Evolutionary conservation across 2,329 filamentous ascomycete genomes (phyloP).

Genomic region (Fusarium sp.): DNA sequence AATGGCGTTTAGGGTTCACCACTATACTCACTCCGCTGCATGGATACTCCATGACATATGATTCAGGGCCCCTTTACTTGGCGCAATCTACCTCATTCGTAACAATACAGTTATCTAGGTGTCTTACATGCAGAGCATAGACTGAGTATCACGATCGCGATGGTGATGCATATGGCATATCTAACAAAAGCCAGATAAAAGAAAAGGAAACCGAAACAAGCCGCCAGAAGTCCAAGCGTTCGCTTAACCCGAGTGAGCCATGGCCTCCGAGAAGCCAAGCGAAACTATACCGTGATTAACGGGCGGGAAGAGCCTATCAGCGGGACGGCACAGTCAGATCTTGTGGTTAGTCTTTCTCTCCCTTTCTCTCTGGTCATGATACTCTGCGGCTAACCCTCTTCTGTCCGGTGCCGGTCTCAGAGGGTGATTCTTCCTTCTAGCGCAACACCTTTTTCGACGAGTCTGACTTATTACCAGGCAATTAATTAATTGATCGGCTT

Average conservation of each 20-base stretch:
- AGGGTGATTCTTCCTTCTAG: conserved; percentile 20
- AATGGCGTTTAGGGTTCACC: background rate
- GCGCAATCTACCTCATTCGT: background rate
- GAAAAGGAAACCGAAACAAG: conserved; percentile 25
- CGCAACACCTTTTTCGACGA: background rate
- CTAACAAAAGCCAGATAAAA: background rate
- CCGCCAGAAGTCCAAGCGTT: conserved; percentile 25
- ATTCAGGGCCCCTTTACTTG: background rate
- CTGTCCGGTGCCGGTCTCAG: conserved; percentile 21
- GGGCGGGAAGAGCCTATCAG: conserved; percentile 38
- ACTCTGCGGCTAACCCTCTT: conserved; percentile 25
- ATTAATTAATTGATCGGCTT: conserved; percentile 10
- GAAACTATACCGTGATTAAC: conserved; percentile 18
- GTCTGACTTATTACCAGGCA: conserved; percentile 6
- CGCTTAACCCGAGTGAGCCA: conserved; percentile 17
- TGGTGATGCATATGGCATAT: conserved; percentile 20
- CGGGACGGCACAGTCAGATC: conserved; percentile 34
- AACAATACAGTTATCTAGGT: background rate
- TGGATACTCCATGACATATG: background rate
- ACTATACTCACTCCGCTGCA: conserved; percentile 1
- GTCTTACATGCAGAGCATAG: background rate
- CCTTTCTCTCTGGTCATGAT: background rate
- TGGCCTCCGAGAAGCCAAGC: conserved; percentile 18
- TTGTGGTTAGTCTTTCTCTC: conserved; percentile 15
- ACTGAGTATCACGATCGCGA: background rate